Base-by-base conservation (phyloP, 78 protist species). In the Ministeria vibrans region DNA sequence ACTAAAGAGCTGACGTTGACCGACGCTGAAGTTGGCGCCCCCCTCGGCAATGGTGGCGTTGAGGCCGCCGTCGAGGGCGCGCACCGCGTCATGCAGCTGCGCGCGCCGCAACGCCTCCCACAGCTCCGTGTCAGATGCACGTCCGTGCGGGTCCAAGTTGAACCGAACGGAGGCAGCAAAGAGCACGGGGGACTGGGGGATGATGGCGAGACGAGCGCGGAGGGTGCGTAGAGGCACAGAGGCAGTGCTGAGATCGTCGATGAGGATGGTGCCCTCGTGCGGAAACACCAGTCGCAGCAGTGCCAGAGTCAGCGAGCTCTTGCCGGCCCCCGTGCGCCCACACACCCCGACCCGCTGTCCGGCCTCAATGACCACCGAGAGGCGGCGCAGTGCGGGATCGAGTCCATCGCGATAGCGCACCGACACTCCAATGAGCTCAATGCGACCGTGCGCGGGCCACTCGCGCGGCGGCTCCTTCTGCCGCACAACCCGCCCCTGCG, bases 1-100 rank as follows among this genome's bases (percentile, higher is more conserved):
- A 78, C 99, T 95, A 18, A 97, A 38, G 42, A 97, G 87, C 88
- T 96, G 98, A 0, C 94, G 82, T 79, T 95, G 95, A 22, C 98
- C 98, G 27, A 75, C 73, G 6, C 78, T 51, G 69, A 84, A 45
- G 71, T 89, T 89, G 25, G 80, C 91, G 39, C 82, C 82, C 25
- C 86, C 79, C 39, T 83, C 81, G n/a, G 75, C 77, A 42, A 83
- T 77, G 32, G 38, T 11, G 22, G 20, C 28, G 5, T 32, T 32
- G 38, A 75, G 70, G 18, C 41, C 39, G 44, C 43, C 71, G 42
- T 75, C 80, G n/a, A 75, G 44, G 39, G 15, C 27, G 20, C 9
- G 2, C 38, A 77, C 39, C 2, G 13, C 0, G 11, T 43, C 2
- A 2, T 41, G 9, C 25, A 75, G 34, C 2, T 55, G 70, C 23